Conservation (phyloP, 495 filamentous ascomycete species). For the Aspergillus bertholletiae region DNA sequence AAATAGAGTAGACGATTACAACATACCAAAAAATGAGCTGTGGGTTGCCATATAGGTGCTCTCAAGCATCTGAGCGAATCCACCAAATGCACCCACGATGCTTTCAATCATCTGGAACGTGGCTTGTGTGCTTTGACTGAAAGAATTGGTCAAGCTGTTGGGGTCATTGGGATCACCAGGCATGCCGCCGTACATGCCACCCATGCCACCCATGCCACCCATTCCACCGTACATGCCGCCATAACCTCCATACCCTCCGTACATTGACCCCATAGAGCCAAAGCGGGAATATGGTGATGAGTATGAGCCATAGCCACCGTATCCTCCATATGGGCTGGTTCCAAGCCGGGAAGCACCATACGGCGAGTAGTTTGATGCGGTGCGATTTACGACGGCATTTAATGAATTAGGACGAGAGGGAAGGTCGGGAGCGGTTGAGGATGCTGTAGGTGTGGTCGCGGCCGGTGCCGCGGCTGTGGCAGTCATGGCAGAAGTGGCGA, state of each 20-base stretch:
- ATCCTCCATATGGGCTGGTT: conserved; percentile 45
- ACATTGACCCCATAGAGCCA: conserved; percentile 58
- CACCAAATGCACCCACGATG: conserved; percentile 92
- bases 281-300: conserved; percentile 66
- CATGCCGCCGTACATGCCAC: conserved; percentile 38
- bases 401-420: conserved; percentile 76
- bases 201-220: conserved; percentile 55
- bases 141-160: conserved; percentile 85
- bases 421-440: conserved; percentile 62
- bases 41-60: conserved; percentile 99
- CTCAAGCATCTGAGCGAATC: conserved; percentile 98
- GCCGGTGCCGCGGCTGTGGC: conserved; percentile 32
- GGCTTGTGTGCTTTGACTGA: conserved; percentile 89
- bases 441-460: conserved; percentile 34
- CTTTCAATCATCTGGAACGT: conserved; percentile 99
- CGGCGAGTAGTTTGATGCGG: conserved; percentile 77
- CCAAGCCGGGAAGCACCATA: conserved; percentile 63
- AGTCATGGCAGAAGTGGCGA: conserved; percentile 35
- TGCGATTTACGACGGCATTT: conserved; percentile 74
- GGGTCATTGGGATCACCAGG: conserved; percentile 79
- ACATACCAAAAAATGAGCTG: conserved; percentile 94
- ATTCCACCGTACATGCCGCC: conserved; percentile 54
- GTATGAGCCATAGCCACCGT: conserved; percentile 50
- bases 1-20: conserved; percentile 3
- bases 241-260: conserved; percentile 46